Evolutionary conservation across 2,329 filamentous ascomycete species (phyloP), one percentile per base, ranked within the genome.

Genomic region (Fusarium chlamydosporum): DNA sequence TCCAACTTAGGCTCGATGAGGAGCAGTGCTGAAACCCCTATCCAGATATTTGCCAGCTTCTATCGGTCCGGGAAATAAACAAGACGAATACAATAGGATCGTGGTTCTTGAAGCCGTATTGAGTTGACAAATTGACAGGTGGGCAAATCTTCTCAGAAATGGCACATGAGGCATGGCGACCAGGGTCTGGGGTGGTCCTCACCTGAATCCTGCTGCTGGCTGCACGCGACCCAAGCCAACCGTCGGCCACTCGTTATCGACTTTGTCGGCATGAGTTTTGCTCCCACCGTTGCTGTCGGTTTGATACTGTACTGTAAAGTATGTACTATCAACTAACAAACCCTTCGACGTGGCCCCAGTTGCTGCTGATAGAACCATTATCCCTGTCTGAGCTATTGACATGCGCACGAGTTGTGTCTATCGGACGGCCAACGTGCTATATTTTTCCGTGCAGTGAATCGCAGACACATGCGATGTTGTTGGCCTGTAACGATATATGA

Each of bases 131-230:
- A 52, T 65, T 65, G 63, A 61, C 63, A 70, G 58, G 58, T 31
- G 34, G 42, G 41, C 62, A 67, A 69, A 60, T 45, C 27, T 69
- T 48, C 55, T 50, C 43, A 59, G 42, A 58, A 68, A 68, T 52
- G 67, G 20, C 38, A 70, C 51, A 60, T 55, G 51, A 70, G 59
- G 67, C 67, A 70, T 70, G 63, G 67, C 58, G 52, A 48, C 67
- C 56, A 62, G 69, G 69, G 66, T 70, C 68, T 57, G 48, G 68
- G 68, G 67, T 68, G 46, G 54, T 70, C 60, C 69, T 72, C 72
- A 74, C 72, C 72, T 74, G 72, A 74, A 74, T 72, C 70, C 66
- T 68, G 60, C 72, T 70, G 68, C 68, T 71, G 54, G 61, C 57
- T 72, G 70, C 72, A 71, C 72, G 57, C 70, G 68, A 73, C 72